A percentile compares a stretch with the other conserved stretches of the same genome.
These are phyloP conservation scores for Mycocentrospora acerina DNA, from an alignment of 2,329 filamentous ascomycete genomes.

Conservation along the genomic window DNA sequence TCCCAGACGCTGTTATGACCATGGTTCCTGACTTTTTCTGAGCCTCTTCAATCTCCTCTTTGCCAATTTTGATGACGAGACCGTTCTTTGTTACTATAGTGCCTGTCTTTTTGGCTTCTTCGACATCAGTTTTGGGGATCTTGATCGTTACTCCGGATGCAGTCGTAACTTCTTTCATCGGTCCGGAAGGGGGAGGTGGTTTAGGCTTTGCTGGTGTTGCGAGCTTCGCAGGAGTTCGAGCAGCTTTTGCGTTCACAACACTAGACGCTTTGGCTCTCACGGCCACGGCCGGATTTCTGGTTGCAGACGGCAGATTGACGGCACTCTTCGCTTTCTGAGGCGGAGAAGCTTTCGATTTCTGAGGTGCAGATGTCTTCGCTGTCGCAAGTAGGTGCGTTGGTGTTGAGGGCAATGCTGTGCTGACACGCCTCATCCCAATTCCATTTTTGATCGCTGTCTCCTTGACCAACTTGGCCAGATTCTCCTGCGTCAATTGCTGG, in stretches of 20 bases:
- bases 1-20: slow-evolving; percentile 30
- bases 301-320: slow-evolving; percentile 17
- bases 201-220: slow-evolving; percentile 12
- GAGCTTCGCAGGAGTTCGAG: slow-evolving; percentile 1
- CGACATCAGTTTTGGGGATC: slow-evolving; percentile 29
- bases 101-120: slow-evolving; percentile 35
- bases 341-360: slow-evolving; percentile 15
- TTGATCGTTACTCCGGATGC: slow-evolving; percentile 38
- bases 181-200: slow-evolving; percentile 15
- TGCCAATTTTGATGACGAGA: slow-evolving; percentile 31
- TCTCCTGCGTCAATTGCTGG: slow-evolving; percentile 40
- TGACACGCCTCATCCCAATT: slow-evolving; percentile 32
- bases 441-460: slow-evolving; percentile 42
- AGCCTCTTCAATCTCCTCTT: slow-evolving; percentile 36
- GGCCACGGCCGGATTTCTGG: slow-evolving; percentile 13
- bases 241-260: no score
- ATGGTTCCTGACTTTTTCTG: slow-evolving; percentile 28
- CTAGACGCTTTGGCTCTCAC: slow-evolving; percentile 5
- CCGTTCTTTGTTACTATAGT: slow-evolving; percentile 34
- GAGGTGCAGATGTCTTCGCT: slow-evolving; percentile 12
- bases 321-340: slow-evolving; percentile 29
- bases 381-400: slow-evolving; percentile 24
- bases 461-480: slow-evolving; percentile 40
- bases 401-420: slow-evolving; percentile 28
- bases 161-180: slow-evolving; percentile 33